Evolutionary conservation across 768 basidiomycete genomes (phyloP), one percentile per base, ranked within the genome.

Genomic region (Cystobasidium tubakii): DNA sequence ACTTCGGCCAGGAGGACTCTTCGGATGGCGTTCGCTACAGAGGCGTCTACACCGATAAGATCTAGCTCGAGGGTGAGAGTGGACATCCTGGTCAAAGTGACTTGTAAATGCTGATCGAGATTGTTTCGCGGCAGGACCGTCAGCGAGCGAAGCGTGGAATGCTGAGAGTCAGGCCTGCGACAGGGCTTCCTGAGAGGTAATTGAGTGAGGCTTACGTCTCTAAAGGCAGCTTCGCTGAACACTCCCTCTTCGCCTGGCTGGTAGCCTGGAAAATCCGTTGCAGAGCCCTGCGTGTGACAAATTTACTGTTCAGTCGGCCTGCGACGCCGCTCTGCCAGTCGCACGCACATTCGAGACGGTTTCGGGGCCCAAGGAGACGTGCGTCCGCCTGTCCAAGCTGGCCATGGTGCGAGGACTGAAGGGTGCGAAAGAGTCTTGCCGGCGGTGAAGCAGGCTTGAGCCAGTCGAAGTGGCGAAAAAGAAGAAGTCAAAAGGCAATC

Each of bases 1-100:
- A 92, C 94, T 86, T 99, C 96, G 12, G 95, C 90, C 60, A 98
- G 90, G 80, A 97, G 84, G 69, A 96, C 92, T 72, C 96, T 85
- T 31, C 96, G 85, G 76, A 95, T 87, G 0, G 95, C 92, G 81
- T 99, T 98, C 34, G 96, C 93, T 73, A 99, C 90, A 19, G 92
- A 90, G 0, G 96, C 91, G 80, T 99, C 95, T 33, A 97, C 89
- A 4, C 95, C 94, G 71, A 97, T 86, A 55, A 98, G 84, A 82
- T 99, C 96, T 81, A 99, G 95, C 77, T 97, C 94, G 75, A 96
- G 86, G 1, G 89, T 88, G 19, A 88, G 86, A 53, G 89, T 85
- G 0, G 93, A 95, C 42, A 94, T 83, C 53, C 90, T 86, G 74
- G 90, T 87, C 42, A 96, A 43, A 3, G 25, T 53, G 23, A 67